Evolutionary conservation across 2,329 filamentous ascomycete species (phyloP).

Genomic region (Trichoderma gracile): DNA sequence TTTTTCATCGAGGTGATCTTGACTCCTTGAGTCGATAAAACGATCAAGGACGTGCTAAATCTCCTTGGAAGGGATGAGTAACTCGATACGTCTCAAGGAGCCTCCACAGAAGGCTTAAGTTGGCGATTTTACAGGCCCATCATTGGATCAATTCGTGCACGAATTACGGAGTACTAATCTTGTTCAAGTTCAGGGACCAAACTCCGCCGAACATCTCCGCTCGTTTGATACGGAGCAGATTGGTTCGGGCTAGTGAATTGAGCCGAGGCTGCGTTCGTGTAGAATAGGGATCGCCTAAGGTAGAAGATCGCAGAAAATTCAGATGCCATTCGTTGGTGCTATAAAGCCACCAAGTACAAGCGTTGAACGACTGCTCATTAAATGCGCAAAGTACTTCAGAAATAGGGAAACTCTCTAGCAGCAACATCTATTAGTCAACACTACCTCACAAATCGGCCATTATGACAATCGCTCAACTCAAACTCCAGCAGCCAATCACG

Average conservation of each 20-base stretch:
- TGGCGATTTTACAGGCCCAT: no score
- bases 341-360: neutral
- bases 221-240: neutral
- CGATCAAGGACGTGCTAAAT: no score
- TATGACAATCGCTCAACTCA: slow-evolving; percentile 12
- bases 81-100: no score
- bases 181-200: neutral
- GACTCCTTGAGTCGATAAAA: no score
- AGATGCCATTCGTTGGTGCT: neutral
- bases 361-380: neutral
- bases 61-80: no score
- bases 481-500: slow-evolving; percentile 43
- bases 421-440: neutral
- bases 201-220: slow-evolving; percentile 14
- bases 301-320: neutral
- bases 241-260: neutral
- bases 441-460: neutral
- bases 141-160: no score
- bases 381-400: neutral
- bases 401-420: neutral
- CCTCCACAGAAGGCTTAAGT: no score
- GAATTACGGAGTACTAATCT: no score
- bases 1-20: no score
- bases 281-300: neutral
- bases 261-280: neutral